These are phyloP conservation scores for Skeletonema potamos DNA, from an alignment of 108 stramenopile genomes.

Conservation along the genomic window DNA sequence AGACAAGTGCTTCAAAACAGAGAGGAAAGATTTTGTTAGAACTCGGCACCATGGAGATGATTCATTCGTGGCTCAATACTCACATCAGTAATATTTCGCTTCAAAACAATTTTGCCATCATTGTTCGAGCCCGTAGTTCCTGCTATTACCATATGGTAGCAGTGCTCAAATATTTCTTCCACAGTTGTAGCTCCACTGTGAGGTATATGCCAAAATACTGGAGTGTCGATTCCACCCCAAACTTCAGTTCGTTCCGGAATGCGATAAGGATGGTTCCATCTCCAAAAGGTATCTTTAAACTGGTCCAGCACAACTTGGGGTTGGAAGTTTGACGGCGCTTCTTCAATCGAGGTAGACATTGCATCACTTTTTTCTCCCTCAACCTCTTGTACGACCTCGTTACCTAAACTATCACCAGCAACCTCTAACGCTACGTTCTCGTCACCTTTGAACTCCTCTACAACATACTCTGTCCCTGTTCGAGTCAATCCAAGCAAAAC, in stretches of 20 bases:
- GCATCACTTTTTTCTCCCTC: background rate
- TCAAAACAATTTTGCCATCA: slow-evolving; percentile 16
- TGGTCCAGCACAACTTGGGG: slow-evolving; percentile 4
- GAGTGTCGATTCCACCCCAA: slow-evolving; percentile 13
- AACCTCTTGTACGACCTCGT: background rate
- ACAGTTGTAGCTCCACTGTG: slow-evolving; percentile 19
- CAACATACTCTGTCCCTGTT: slow-evolving; percentile 2
- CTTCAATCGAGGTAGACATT: background rate
- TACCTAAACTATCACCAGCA: background rate
- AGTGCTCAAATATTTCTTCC: slow-evolving; percentile 25
- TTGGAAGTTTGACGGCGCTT: slow-evolving; percentile 1
- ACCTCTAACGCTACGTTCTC: background rate
- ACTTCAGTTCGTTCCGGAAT: slow-evolving; percentile 9
- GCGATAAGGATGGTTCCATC: slow-evolving; percentile 21
- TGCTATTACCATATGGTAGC: slow-evolving; percentile 28
- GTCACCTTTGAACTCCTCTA: background rate
- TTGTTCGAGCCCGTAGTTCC: slow-evolving; percentile 6
- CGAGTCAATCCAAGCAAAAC: slow-evolving; percentile 10
- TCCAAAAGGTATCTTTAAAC: slow-evolving; percentile 3
- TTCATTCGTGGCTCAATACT: background rate
- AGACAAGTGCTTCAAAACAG: slow-evolving; percentile 5
- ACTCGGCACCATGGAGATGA: background rate
- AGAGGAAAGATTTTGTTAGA: background rate
- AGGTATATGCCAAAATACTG: slow-evolving; percentile 31
- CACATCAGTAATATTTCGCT: slow-evolving; percentile 16